Evolutionary conservation across 2,329 filamentous ascomycete genomes (phyloP).

Genomic region (Davidsoniella virescens): DNA sequence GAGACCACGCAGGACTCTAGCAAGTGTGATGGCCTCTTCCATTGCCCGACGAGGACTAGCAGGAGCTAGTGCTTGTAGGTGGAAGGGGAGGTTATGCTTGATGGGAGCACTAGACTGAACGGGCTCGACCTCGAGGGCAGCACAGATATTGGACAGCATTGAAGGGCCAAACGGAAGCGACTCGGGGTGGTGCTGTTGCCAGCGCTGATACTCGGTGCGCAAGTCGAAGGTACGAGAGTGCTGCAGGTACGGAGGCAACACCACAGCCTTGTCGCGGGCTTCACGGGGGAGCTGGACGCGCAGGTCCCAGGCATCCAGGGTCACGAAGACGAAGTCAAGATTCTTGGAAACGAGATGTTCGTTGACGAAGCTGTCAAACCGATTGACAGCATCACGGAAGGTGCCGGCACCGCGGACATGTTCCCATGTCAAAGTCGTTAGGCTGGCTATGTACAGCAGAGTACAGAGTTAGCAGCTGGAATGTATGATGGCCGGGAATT

Average conservation of each 20-base stretch:
- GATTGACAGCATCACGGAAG: slow-evolving; percentile 90
- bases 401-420: slow-evolving; percentile 94
- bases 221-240: slow-evolving; percentile 96
- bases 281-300: slow-evolving; percentile 94
- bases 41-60: slow-evolving; percentile 91
- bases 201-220: slow-evolving; percentile 92
- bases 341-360: slow-evolving; percentile 85
- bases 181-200: slow-evolving; percentile 97
- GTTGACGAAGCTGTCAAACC: slow-evolving; percentile 83
- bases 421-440: slow-evolving; percentile 97
- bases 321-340: slow-evolving; percentile 95
- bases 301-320: slow-evolving; percentile 94
- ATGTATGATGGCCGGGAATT: neutral
- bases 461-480: slow-evolving; percentile 6
- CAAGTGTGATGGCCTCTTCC: slow-evolving; percentile 91
- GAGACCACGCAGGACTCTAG: slow-evolving; percentile 78
- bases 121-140: slow-evolving; percentile 91
- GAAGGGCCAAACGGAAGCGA: slow-evolving; percentile 92
- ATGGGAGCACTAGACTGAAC: slow-evolving; percentile 95
- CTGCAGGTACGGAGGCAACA: slow-evolving; percentile 89
- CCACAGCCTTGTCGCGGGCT: slow-evolving; percentile 94
- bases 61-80: slow-evolving; percentile 86
- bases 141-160: slow-evolving; percentile 93
- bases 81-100: slow-evolving; percentile 96
- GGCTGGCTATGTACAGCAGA: slow-evolving; percentile 46